Base-by-base conservation (phyloP, 192 early-diverging fungal species). In the Umbelopsis sp. region DNA sequence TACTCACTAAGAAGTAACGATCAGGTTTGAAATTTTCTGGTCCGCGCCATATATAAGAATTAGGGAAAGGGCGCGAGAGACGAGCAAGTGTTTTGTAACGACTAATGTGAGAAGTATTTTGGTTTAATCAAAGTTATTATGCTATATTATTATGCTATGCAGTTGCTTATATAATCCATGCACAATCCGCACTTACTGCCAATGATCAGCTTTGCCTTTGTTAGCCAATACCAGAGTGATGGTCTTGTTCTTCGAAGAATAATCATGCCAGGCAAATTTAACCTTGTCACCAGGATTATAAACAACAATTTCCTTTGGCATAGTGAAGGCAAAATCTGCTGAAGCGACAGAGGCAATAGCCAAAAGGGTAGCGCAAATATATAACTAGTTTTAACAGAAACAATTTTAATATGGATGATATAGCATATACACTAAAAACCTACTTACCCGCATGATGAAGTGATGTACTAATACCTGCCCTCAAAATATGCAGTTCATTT, bases 251-350 rank as follows among this genome's bases (percentile, higher is more conserved):
- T 62, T 62, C 14, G 56, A 36, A 31, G 56, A 34, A 62, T 62
- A 62, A 4, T 62, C 56, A 34, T 62, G 56, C 56, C 56, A 62
- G n/a, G 56, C 56, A 62, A 62, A 62, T 34, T 20, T 62, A 31
- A 62, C 29, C 17, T 29, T 62, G 17, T 62, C 56, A 34, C 56
- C 56, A 17, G 14, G 17, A 34, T 62, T 26, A 34, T 62, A 62
- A 14, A n/a, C 29, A 32, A 31, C 31, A 62, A 34, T 62, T 62
- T 29, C 56, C 56, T 62, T 62, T 14, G 56, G 56, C 11, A 26
- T 62, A 31, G 56, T 62, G 56, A 62, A 62, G 31, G 14, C 31
- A 34, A 62, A 62, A 5, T 62, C 56, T 2, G 56, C 56, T 20
- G 56, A 29, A 20, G n/a, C 12, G 16, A 34, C 29, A 32, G 56